Conservation (phyloP, 1,284 basidiomycete species). For the Baeospora myosura region DNA sequence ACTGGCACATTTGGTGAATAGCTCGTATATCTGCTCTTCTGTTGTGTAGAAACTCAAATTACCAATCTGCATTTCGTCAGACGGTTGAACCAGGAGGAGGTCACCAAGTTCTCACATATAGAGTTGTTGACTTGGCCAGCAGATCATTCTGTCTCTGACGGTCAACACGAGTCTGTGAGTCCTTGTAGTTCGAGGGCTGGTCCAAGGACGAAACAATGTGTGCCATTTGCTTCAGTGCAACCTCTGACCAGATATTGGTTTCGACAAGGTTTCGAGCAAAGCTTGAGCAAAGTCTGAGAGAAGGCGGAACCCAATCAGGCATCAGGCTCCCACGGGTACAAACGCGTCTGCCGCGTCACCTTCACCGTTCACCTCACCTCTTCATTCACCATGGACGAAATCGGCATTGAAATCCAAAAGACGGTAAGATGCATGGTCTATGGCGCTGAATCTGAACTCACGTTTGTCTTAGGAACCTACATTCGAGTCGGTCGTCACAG, state of each 20-base stretch:
- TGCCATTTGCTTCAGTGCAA: constrained; percentile 57
- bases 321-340: background rate
- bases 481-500: constrained; percentile 79
- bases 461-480: constrained; percentile 70
- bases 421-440: constrained; percentile 46
- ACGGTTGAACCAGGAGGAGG: constrained; percentile 6
- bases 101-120: constrained; percentile 52
- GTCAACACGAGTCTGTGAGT: constrained; percentile 77
- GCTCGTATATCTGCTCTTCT: constrained; percentile 98
- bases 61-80: constrained; percentile 61
- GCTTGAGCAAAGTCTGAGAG: background rate
- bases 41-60: constrained; percentile 98
- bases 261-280: background rate
- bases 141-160: constrained; percentile 63
- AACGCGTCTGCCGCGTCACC: constrained; percentile 5
- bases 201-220: constrained; percentile 82
- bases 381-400: constrained; percentile 59
- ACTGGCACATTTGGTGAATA: constrained; percentile 89
- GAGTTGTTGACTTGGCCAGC: constrained; percentile 65
- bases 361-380: background rate
- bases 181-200: constrained; percentile 92
- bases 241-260: no score
- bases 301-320: background rate
- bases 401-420: constrained; percentile 79
- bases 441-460: constrained; percentile 7